phyloP scores from a whole-genome alignment of 192 early-diverging fungal genomes.

The Gorgonomyces haynaldii region DNA sequence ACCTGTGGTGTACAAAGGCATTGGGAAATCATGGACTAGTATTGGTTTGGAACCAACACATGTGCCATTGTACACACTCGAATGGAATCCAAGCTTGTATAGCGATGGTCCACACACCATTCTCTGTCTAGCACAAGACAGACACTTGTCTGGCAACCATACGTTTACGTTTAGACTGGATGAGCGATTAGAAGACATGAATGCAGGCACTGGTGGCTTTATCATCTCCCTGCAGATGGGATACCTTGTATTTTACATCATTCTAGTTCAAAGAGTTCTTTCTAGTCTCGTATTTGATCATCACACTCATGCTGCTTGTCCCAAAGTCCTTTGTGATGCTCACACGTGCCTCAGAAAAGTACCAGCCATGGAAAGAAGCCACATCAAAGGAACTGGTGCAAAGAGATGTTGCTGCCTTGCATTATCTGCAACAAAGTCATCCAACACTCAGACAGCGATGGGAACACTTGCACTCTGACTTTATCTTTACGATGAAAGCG shows the following conservation, averaged over 20 bases:
- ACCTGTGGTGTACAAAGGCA: neutral
- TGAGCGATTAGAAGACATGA: conserved; percentile 42
- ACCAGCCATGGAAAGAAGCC: conserved; percentile 4
- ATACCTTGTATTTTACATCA: neutral
- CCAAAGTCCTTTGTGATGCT: conserved; percentile 15
- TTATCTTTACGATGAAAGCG: conserved; percentile 5
- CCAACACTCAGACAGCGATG: neutral
- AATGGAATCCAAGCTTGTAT: conserved; percentile 61
- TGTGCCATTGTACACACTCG: conserved; percentile 60
- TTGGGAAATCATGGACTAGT: neutral
- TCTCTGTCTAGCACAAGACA: too few species aligned
- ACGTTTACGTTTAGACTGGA: conserved; percentile 58
- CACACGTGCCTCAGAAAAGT: neutral
- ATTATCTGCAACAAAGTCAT: neutral
- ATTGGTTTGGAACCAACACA: conserved; percentile 28
- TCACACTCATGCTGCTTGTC: conserved; percentile 13
- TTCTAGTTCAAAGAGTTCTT: conserved; percentile 27
- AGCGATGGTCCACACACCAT: conserved; percentile 54
- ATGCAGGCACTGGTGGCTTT: conserved; percentile 47
- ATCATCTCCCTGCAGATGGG: conserved; percentile 29
- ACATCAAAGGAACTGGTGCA: conserved; percentile 7
- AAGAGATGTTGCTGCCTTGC: neutral
- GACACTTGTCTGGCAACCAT: too few species aligned
- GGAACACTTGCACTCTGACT: conserved; percentile 4
- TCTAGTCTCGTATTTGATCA: conserved; percentile 17